Base-by-base conservation (phyloP, 768 basidiomycete species). In the Cystoderma amianthinum region DNA sequence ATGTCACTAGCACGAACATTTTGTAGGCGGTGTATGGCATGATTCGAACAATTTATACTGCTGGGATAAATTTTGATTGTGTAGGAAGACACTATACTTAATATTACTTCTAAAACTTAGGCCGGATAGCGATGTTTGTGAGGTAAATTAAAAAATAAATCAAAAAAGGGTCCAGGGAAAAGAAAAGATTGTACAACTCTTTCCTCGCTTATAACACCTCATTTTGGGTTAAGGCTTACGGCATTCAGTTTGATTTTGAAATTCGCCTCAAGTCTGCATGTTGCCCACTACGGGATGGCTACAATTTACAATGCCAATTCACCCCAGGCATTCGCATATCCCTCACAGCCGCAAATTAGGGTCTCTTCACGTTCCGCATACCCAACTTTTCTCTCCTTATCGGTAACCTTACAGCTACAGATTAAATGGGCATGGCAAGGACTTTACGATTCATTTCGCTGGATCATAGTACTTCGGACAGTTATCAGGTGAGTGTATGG, bases 391-490 rank as follows among this genome's bases (percentile, higher is more conserved):
- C 68, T 89, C 5, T 71, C 85, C 1, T 47, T 83, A 3, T 68
- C 67, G 11, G 74, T 84, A 18, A 80, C 85, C 0, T 53, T 76
- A 13, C 55, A 63, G 51, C 63, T 87, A 2, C 86, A 89, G 50
- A 44, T 76, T 7, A 66, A 58, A 39, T 89, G 79, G 64, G 68
- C 73, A 11, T 67, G 67, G 49, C 59, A 60, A 7, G 88, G 87
- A 12, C 54, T 89, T 9, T 53, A 74, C 32, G 87, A 90, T 61
- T 76, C 85, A 11, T 84, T 76, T 56, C 74, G 85, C 21, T 86
- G 84, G 82, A 74, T 79, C 57, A 55, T 74, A 18, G 80, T 88
- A 38, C 42, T 80, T 25, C 60, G 68, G 36, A 73, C 78, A 1
- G 67, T 82, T 30, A 60, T 69, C 32, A 75, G 75, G 86, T 88